These are phyloP conservation scores for Carex sylvatica DNA, from an alignment of 202 grass and related monocot genomes.

Conservation along the genomic window DNA sequence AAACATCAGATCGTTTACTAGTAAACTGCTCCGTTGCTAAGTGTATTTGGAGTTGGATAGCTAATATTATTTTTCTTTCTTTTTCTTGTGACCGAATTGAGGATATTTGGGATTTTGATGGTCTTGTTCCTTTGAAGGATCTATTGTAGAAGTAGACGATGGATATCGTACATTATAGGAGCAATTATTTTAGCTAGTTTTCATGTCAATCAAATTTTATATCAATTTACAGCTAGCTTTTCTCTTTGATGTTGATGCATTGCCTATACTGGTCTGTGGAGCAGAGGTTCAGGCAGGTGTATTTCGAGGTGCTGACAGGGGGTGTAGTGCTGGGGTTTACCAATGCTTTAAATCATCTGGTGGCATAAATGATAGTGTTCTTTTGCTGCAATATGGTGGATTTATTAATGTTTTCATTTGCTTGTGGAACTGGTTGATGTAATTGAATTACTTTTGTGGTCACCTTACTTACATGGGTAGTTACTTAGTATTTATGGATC, in stretches of 20 bases:
- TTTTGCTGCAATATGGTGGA: background rate
- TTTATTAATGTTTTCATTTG: background rate
- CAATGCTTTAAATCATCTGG: background rate
- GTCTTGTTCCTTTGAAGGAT: background rate
- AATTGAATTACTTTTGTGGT: background rate
- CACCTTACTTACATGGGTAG: background rate
- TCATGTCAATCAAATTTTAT: background rate
- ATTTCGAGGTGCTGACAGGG: background rate
- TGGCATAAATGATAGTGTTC: background rate
- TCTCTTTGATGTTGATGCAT: background rate
- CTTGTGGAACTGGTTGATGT: background rate
- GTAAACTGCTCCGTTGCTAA: background rate
- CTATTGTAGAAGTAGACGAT: background rate
- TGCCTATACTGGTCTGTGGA: background rate
- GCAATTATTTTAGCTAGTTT: background rate
- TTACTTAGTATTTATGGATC: background rate
- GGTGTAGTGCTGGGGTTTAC: background rate
- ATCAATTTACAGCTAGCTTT: background rate
- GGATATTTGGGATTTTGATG: background rate
- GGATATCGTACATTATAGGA: too few species aligned
- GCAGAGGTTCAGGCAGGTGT: background rate
- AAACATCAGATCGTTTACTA: background rate
- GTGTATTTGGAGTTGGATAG: background rate
- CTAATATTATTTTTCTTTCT: background rate
- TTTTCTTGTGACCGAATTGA: background rate